A percentile compares a stretch with the other conserved stretches of the same genome.
Conservation (phyloP, 2,329 filamentous ascomycete species). For the Paracorniculantispora psalliotae region DNA sequence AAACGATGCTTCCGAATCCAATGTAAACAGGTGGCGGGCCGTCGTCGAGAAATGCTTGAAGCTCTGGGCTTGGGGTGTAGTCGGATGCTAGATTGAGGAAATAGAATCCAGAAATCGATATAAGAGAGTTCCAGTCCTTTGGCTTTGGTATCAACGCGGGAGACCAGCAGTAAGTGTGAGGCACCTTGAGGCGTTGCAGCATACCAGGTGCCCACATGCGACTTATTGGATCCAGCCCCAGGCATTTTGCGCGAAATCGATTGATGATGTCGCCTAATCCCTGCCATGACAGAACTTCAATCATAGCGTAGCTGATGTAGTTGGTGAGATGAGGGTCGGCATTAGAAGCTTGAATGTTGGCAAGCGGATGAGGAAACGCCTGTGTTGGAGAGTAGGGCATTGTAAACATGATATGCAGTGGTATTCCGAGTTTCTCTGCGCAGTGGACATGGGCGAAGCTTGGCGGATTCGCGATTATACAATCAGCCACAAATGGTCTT, state of each 20-base stretch:
- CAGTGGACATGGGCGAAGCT: conserved; percentile 49
- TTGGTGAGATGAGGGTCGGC: conserved; percentile 59
- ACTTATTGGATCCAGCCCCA: conserved; percentile 61
- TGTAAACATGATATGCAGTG: conserved; percentile 49
- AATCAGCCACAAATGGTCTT: conserved; percentile 46
- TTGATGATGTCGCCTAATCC: background rate
- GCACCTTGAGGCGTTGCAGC: conserved; percentile 67
- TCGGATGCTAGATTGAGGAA: conserved; percentile 49
- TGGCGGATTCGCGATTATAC: conserved; percentile 51
- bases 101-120: conserved; percentile 58
- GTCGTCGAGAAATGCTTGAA: conserved; percentile 48
- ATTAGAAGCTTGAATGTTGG: conserved; percentile 53
- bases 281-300: conserved; percentile 39
- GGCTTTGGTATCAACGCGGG: conserved; percentile 75
- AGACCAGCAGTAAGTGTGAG: conserved; percentile 91
- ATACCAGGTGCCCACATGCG: conserved; percentile 75
- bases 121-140: conserved; percentile 66
- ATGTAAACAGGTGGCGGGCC: conserved; percentile 46
- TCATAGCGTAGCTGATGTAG: conserved; percentile 62
- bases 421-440: conserved; percentile 43
- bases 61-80: conserved; percentile 50
- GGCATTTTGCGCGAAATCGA: conserved; percentile 24
- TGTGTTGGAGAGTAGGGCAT: conserved; percentile 72
- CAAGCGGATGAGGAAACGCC: conserved; percentile 63
- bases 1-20: conserved; percentile 14